Conservation (phyloP, 495 filamentous ascomycete species). For the Haplographium delicatum region DNA sequence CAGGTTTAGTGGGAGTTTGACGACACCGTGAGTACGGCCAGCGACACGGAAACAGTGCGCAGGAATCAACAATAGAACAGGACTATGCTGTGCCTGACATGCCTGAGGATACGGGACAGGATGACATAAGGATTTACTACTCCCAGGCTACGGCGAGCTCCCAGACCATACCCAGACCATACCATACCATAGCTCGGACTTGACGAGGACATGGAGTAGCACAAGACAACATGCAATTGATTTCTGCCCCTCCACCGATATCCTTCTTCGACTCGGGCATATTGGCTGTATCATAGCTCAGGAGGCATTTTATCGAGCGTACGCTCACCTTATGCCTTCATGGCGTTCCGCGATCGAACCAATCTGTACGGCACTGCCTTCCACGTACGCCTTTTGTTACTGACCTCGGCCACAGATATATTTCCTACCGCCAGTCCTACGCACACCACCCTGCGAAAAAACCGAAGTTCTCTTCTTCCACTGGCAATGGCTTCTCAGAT, state of each 20-base stretch:
- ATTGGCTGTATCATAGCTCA: not conserved
- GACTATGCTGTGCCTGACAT: no score
- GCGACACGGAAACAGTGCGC: no score
- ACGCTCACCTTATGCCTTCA: not conserved
- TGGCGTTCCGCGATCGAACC: slow-evolving; percentile 73
- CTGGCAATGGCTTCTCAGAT: slow-evolving; percentile 65
- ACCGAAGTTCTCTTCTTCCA: slow-evolving; percentile 54
- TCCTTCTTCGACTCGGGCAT: not conserved
- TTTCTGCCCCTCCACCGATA: not conserved
- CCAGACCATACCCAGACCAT: not conserved
- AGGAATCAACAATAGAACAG: no score
- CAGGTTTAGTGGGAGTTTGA: not conserved
- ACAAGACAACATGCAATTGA: slow-evolving; percentile 8
- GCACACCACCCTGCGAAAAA: slow-evolving; percentile 89
- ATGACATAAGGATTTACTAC: no score
- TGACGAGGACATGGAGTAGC: no score
- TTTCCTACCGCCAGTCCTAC: slow-evolving; percentile 98
- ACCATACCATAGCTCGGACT: no score
- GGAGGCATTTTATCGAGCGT: not conserved
- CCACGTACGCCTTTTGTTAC: slow-evolving; percentile 13
- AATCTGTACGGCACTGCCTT: slow-evolving; percentile 69
- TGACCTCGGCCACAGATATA: slow-evolving; percentile 58
- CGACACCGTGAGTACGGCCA: no score
- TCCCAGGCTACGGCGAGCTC: no score
- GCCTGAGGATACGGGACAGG: not conserved